Conservation (phyloP, 805 yeast genomes). For the Ogataea zsoltii region DNA sequence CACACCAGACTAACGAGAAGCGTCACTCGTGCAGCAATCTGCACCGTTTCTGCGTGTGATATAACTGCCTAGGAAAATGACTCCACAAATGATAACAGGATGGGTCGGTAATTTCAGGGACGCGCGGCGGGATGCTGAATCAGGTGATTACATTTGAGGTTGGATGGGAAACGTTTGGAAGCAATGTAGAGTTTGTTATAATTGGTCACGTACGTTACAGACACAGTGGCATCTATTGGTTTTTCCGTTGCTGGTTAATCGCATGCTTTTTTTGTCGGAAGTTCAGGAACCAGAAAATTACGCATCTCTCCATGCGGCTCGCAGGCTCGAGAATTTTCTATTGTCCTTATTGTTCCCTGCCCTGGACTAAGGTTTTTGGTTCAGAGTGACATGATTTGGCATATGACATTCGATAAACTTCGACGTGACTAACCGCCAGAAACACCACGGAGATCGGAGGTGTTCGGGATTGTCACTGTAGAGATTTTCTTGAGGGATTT, state of each 20-base stretch:
- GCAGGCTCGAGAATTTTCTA: neutral
- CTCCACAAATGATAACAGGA: neutral
- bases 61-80: constrained; percentile 4
- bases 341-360: constrained; percentile 2
- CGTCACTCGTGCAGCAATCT: neutral
- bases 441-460: too few relatives aligned
- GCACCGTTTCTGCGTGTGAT: neutral
- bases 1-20: neutral
- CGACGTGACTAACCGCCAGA: neutral
- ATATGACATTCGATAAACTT: constrained; percentile 1
- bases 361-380: neutral
- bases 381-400: constrained; percentile 3
- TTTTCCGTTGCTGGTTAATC: too few relatives aligned
- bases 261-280: neutral
- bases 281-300: neutral
- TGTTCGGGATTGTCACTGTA: too few relatives aligned
- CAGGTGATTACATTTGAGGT: neutral
- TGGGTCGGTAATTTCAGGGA: too few relatives aligned
- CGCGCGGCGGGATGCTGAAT: neutral
- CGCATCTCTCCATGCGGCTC: neutral
- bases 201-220: too few relatives aligned
- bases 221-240: too few relatives aligned
- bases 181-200: too few relatives aligned
- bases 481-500: too few relatives aligned
- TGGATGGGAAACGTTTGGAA: too few relatives aligned